Percentiles rank a stretch among this genome's conserved stretches.
Evolutionary conservation across 148 eudicot species (phyloP).

Genomic region (Cornus kousa): DNA sequence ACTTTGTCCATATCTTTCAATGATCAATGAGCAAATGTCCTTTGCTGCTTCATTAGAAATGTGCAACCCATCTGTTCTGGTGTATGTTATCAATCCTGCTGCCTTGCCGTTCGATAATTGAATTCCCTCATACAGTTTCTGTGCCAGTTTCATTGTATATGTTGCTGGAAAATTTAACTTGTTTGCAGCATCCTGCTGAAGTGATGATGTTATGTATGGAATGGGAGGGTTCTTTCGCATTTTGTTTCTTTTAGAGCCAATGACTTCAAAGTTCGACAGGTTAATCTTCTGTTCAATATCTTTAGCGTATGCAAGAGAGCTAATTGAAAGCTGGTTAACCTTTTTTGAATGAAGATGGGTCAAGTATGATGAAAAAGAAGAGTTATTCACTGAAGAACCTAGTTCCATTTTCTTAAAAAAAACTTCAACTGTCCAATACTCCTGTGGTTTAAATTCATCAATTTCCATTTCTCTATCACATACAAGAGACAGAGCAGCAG

Average conservation of each 20-base stretch:
- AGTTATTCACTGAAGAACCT: slow-evolving; percentile 14
- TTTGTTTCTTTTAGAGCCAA: slow-evolving; percentile 50
- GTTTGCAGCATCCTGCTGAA: slow-evolving; percentile 98
- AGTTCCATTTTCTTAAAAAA: slow-evolving; percentile 37
- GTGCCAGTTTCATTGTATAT: slow-evolving; percentile 88
- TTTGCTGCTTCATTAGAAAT: slow-evolving; percentile 75
- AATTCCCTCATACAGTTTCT: slow-evolving; percentile 91
- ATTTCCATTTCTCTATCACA: slow-evolving; percentile 89
- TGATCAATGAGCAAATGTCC: slow-evolving; percentile 57
- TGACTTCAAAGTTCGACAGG: slow-evolving; percentile 54
- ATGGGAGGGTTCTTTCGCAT: slow-evolving; percentile 64
- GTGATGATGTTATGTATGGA: slow-evolving; percentile 91
- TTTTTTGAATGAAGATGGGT: slow-evolving; percentile 66
- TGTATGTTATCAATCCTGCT: slow-evolving; percentile 84
- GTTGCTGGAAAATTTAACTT: slow-evolving; percentile 68
- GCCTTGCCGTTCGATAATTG: slow-evolving; percentile 57
- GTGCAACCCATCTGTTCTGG: slow-evolving; percentile 94
- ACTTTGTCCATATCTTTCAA: slow-evolving; percentile 62
- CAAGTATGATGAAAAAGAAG: slow-evolving; percentile 53
- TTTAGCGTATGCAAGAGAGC: slow-evolving; percentile 56
- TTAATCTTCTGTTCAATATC: slow-evolving; percentile 47
- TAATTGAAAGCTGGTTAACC: slow-evolving; percentile 65
- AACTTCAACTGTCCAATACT: slow-evolving; percentile 85
- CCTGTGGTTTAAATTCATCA: slow-evolving; percentile 70
- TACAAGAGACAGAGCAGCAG: slow-evolving; percentile 86